Evolutionary conservation across 805 yeast genomes (phyloP).

Genomic region (Ogataea nonfermentans): DNA sequence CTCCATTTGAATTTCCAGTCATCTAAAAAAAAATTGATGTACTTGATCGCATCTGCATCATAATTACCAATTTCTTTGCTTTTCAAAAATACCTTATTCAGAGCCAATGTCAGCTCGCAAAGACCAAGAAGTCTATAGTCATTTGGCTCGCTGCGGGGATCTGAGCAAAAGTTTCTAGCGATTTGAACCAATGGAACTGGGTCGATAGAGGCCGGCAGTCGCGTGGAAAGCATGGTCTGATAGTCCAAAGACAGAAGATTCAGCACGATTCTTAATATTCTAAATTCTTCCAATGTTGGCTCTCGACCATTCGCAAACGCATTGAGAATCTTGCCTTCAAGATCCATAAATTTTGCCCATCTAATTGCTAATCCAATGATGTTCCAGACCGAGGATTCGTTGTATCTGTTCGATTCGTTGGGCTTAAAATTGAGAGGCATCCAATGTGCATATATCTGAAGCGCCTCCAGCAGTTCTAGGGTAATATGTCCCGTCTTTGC

Average conservation of each 20-base stretch:
- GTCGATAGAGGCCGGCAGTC: slow-evolving; percentile 19
- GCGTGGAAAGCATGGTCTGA: slow-evolving; percentile 18
- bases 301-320: slow-evolving; percentile 7
- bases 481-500: slow-evolving; percentile 14
- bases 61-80: not conserved
- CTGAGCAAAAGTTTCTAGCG: slow-evolving; percentile 11
- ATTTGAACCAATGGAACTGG: slow-evolving; percentile 16
- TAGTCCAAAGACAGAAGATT: slow-evolving; percentile 19
- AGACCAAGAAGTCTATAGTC: slow-evolving; percentile 19
- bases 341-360: slow-evolving; percentile 16
- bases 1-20: slow-evolving; percentile 19
- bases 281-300: slow-evolving; percentile 11
- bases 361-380: slow-evolving; percentile 18
- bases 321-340: slow-evolving; percentile 11
- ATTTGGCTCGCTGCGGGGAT: slow-evolving; percentile 11
- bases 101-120: slow-evolving; percentile 16
- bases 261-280: slow-evolving; percentile 16
- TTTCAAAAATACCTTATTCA: slow-evolving; percentile 12
- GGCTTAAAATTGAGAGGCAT: slow-evolving; percentile 10
- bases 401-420: slow-evolving; percentile 5
- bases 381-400: slow-evolving; percentile 18
- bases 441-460: slow-evolving; percentile 21
- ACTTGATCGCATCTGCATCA: slow-evolving; percentile 8
- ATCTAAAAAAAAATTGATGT: slow-evolving; percentile 15
- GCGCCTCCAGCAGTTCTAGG: slow-evolving; percentile 16